Evolutionary conservation across 2,329 filamentous ascomycete genomes (phyloP).

Genomic region (Diaporthe nobilis): DNA sequence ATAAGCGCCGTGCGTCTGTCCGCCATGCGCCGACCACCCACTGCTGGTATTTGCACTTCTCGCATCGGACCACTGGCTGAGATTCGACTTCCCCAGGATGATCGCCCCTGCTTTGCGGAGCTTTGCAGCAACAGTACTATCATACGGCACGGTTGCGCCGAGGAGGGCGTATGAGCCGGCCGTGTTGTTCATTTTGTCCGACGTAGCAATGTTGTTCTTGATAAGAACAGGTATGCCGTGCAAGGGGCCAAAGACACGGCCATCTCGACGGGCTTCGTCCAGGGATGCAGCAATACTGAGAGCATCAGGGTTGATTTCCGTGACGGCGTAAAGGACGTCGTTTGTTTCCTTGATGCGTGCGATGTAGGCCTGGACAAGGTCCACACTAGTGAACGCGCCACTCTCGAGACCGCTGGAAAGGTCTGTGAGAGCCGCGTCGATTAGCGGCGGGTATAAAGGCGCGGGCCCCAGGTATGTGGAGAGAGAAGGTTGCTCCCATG

Average conservation of each 20-base stretch:
- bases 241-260: constrained; percentile 58
- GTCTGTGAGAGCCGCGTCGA: constrained; percentile 52
- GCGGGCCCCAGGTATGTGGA: not conserved
- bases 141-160: constrained; percentile 65
- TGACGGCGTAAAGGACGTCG: constrained; percentile 49
- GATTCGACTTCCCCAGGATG: constrained; percentile 74
- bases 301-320: constrained; percentile 55
- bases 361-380: constrained; percentile 45
- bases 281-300: constrained; percentile 50
- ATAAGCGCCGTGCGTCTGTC: constrained; percentile 74
- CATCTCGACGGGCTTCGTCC: constrained; percentile 50
- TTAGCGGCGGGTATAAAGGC: constrained; percentile 47
- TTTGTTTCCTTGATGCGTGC: constrained; percentile 47
- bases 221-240: constrained; percentile 76
- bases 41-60: constrained; percentile 69
- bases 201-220: constrained; percentile 76
- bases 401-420: constrained; percentile 49
- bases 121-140: constrained; percentile 71
- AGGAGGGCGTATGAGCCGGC: constrained; percentile 71
- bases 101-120: constrained; percentile 72
- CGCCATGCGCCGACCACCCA: constrained; percentile 76
- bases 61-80: constrained; percentile 75
- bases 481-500: too few relatives aligned
- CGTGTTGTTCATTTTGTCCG: constrained; percentile 72
- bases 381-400: constrained; percentile 43